Evolutionary conservation across 2,329 filamentous ascomycete species (phyloP).

Genomic region (Sclerotiophoma versabilis): DNA sequence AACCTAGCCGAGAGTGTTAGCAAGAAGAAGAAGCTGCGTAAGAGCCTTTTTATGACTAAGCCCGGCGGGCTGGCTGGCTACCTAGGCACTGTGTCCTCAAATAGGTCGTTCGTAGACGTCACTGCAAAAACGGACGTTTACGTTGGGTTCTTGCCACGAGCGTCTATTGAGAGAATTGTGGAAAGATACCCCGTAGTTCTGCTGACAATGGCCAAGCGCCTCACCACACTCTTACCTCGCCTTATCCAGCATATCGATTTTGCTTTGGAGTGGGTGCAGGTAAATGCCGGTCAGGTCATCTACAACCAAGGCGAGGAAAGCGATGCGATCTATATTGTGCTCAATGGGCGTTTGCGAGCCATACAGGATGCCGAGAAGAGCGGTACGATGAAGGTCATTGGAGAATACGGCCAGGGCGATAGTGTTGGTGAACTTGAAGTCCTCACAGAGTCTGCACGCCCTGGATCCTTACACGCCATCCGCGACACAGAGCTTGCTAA

Average conservation of each 20-base stretch:
- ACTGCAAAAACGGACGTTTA: constrained; percentile 98
- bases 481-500: constrained; percentile 96
- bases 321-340: constrained; percentile 96
- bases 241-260: constrained; percentile 97
- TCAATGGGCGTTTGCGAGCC: constrained; percentile 88
- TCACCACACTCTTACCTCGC: constrained; percentile 87
- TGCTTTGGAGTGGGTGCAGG: constrained; percentile 96
- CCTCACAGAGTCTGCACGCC: constrained; percentile 89
- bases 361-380: constrained; percentile 83
- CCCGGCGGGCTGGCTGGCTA: constrained; percentile 95
- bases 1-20: constrained; percentile 38
- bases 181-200: constrained; percentile 92
- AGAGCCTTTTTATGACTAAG: constrained; percentile 88
- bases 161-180: constrained; percentile 87
- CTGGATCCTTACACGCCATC: constrained; percentile 92
- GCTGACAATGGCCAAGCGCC: constrained; percentile 91
- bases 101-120: constrained; percentile 95
- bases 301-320: constrained; percentile 95
- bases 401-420: constrained; percentile 95
- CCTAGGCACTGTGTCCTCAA: constrained; percentile 91
- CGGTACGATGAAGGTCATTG: constrained; percentile 77
- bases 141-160: constrained; percentile 88
- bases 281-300: constrained; percentile 92
- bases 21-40: constrained; percentile 63
- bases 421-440: constrained; percentile 98